These are phyloP conservation scores for Cicer cuneatum DNA, from an alignment of 306 rosid genomes.

Conservation along the genomic window DNA sequence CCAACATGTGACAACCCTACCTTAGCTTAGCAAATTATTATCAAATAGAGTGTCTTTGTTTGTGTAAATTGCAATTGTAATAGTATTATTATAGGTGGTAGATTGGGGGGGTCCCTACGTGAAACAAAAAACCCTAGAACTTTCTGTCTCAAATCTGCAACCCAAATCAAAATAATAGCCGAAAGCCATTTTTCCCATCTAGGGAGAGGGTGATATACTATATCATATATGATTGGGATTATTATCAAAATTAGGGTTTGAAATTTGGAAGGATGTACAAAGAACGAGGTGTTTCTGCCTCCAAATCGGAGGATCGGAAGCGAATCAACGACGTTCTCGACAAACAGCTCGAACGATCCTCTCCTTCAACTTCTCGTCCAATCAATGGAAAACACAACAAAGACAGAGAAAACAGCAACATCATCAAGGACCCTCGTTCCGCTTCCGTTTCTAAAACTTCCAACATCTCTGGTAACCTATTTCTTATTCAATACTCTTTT, in stretches of 20 bases:
- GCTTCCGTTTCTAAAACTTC: constrained; percentile 50
- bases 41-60: no score
- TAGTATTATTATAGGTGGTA: no score
- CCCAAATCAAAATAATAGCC: background rate
- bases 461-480: constrained; percentile 56
- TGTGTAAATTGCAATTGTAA: no score
- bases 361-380: constrained; percentile 87
- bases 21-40: no score
- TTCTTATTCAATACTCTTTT: background rate
- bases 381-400: constrained; percentile 63
- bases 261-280: constrained; percentile 56
- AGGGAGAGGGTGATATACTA: background rate
- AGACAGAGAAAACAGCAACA: constrained; percentile 20
- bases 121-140: no score
- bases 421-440: constrained; percentile 59
- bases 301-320: constrained; percentile 87
- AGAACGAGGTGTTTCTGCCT: constrained; percentile 57
- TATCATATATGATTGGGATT: background rate
- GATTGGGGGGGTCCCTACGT: no score
- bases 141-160: no score
- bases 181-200: constrained; percentile 12
- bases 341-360: constrained; percentile 88
- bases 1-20: no score
- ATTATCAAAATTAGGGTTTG: background rate
- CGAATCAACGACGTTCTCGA: constrained; percentile 94